These are phyloP conservation scores for Kalaharituber pfeilii DNA, from an alignment of 2,329 filamentous ascomycete species.

Conservation along the genomic window DNA sequence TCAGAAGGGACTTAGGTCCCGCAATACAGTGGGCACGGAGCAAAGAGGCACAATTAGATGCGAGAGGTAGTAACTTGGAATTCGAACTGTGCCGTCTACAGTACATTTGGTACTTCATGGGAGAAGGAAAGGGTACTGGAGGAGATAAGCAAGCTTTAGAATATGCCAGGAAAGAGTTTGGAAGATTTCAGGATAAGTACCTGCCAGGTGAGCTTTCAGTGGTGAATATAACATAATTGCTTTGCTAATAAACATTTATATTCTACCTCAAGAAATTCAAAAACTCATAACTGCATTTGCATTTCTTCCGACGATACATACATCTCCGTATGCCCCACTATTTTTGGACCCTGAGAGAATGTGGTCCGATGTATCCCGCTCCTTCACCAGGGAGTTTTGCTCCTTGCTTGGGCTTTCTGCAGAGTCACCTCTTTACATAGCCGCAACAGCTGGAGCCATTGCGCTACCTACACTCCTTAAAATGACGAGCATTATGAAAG, in stretches of 20 bases:
- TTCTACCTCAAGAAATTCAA: slow-evolving; percentile 44
- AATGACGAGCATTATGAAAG: slow-evolving; percentile 68
- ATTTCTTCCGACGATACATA: slow-evolving; percentile 53
- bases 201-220: slow-evolving; percentile 27
- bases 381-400: slow-evolving; percentile 90
- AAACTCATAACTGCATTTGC: slow-evolving; percentile 66
- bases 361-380: slow-evolving; percentile 69
- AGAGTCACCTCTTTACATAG: slow-evolving; percentile 82
- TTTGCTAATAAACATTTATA: neutral
- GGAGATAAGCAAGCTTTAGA: slow-evolving; percentile 41
- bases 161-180: slow-evolving; percentile 62
- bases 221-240: neutral
- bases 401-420: slow-evolving; percentile 75
- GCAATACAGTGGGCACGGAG: slow-evolving; percentile 73
- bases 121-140: slow-evolving; percentile 30
- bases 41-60: slow-evolving; percentile 55
- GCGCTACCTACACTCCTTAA: slow-evolving; percentile 80
- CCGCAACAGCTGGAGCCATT: slow-evolving; percentile 79
- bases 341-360: slow-evolving; percentile 59
- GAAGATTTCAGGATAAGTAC: slow-evolving; percentile 56
- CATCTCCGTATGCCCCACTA: slow-evolving; percentile 54
- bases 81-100: slow-evolving; percentile 85
- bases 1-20: slow-evolving; percentile 50
- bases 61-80: slow-evolving; percentile 76
- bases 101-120: slow-evolving; percentile 74